Evolutionary conservation across 345 rosid species (phyloP).

Genomic region (Brassica cretica): DNA sequence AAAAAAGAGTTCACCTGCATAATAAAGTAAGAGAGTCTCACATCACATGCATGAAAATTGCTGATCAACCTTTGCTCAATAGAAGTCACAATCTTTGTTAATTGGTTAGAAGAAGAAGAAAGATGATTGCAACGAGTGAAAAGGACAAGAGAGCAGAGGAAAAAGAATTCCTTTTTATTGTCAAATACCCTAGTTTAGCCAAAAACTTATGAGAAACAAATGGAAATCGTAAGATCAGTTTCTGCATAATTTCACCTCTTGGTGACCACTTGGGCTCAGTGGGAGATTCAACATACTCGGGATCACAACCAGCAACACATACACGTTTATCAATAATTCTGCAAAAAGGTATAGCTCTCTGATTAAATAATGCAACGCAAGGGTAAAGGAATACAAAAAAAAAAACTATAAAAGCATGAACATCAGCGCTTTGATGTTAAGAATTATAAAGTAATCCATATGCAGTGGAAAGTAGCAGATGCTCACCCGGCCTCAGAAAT

Average conservation of each 20-base stretch:
- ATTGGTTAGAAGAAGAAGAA: slow-evolving; percentile 3
- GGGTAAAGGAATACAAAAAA: background rate
- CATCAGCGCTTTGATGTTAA: background rate
- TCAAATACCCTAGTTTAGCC: background rate
- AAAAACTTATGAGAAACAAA: background rate
- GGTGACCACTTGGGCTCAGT: slow-evolving; percentile 96
- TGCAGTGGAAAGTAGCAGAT: background rate
- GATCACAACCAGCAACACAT: slow-evolving; percentile 81
- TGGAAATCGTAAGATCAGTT: background rate
- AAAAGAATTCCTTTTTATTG: background rate
- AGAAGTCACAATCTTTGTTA: background rate
- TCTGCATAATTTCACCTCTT: slow-evolving; percentile 43
- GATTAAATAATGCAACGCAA: background rate
- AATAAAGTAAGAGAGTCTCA: slow-evolving; percentile 16
- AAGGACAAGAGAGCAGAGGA: slow-evolving; percentile 1
- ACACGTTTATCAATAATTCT: slow-evolving; percentile 64
- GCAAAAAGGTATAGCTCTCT: slow-evolving; percentile 18
- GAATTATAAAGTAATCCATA: background rate
- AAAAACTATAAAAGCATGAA: background rate
- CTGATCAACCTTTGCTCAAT: background rate
- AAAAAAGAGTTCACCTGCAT: slow-evolving; percentile 93
- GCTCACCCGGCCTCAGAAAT: slow-evolving; percentile 76
- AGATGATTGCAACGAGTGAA: background rate
- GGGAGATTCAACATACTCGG: slow-evolving; percentile 75
- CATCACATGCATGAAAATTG: slow-evolving; percentile 9